Conservation (phyloP, 495 filamentous ascomycete genomes). For the Annulohypoxylon nitens region DNA sequence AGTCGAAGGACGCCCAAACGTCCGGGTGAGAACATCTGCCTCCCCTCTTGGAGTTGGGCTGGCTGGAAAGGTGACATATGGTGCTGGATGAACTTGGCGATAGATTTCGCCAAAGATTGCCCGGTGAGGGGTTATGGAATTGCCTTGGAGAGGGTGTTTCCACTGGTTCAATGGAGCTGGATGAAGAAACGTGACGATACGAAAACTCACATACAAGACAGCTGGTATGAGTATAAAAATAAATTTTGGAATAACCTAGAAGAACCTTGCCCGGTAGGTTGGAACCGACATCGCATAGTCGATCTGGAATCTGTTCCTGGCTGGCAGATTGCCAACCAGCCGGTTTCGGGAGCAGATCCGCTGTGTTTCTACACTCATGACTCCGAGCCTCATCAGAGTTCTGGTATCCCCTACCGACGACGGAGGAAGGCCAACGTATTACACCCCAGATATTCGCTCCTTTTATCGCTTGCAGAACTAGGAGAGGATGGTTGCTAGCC, state of each 20-base stretch:
- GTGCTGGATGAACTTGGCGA: neutral
- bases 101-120: neutral
- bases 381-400: neutral
- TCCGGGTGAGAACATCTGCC: neutral
- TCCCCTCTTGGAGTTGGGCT: neutral
- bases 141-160: neutral
- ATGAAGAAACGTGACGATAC: neutral
- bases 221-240: neutral
- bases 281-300: neutral
- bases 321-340: neutral
- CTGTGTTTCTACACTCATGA: constrained; percentile 3
- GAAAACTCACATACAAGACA: neutral
- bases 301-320: neutral
- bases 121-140: neutral
- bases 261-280: neutral
- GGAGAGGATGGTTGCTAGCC: neutral
- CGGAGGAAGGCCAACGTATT: neutral
- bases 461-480: neutral
- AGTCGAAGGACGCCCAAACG: neutral
- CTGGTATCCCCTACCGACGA: neutral
- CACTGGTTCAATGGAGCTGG: constrained; percentile 2
- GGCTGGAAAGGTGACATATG: neutral
- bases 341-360: neutral
- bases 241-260: neutral
- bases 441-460: neutral